These are phyloP conservation scores for Maudiozyma saulgeensis DNA, from an alignment of 805 yeast species.

Conservation along the genomic window DNA sequence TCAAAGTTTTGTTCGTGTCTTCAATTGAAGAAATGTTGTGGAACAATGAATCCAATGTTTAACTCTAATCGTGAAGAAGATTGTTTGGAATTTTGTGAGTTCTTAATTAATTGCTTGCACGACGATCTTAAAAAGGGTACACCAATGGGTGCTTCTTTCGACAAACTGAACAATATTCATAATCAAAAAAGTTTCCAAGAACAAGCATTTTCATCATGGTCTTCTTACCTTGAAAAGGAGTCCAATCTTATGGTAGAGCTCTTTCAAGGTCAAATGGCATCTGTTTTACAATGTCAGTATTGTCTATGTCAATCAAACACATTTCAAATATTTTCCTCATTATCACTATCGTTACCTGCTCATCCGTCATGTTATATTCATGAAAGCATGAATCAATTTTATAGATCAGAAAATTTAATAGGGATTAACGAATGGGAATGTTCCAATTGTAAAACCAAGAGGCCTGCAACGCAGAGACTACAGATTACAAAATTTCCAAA, in stretches of 20 bases:
- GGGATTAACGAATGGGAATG: slow-evolving; percentile 82
- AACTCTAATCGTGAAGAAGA: slow-evolving; percentile 83
- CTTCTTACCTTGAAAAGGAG: slow-evolving; percentile 67
- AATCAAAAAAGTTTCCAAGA: slow-evolving; percentile 29
- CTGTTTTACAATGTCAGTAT: slow-evolving; percentile 62
- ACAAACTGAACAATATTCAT: neutral
- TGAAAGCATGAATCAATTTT: slow-evolving; percentile 70
- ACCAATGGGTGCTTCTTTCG: neutral
- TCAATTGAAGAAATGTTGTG: slow-evolving; percentile 57
- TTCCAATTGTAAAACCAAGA: slow-evolving; percentile 57
- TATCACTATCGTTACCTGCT: slow-evolving; percentile 72
- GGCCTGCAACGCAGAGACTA: slow-evolving; percentile 58
- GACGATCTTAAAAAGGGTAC: slow-evolving; percentile 57
- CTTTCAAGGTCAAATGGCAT: slow-evolving; percentile 82
- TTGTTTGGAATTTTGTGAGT: slow-evolving; percentile 86
- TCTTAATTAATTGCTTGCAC: slow-evolving; percentile 78
- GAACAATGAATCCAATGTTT: slow-evolving; percentile 64
- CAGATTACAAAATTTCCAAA: slow-evolving; percentile 71
- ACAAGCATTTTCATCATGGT: slow-evolving; percentile 76
- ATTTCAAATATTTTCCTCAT: slow-evolving; percentile 68
- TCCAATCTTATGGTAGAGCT: slow-evolving; percentile 71
- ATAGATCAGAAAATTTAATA: slow-evolving; percentile 61
- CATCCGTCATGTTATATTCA: slow-evolving; percentile 33
- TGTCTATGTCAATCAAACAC: slow-evolving; percentile 79
- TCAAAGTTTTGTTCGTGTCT: neutral